phyloP scores from a whole-genome alignment of 2,329 filamentous ascomycete species.

The Fusarium chaquense region DNA sequence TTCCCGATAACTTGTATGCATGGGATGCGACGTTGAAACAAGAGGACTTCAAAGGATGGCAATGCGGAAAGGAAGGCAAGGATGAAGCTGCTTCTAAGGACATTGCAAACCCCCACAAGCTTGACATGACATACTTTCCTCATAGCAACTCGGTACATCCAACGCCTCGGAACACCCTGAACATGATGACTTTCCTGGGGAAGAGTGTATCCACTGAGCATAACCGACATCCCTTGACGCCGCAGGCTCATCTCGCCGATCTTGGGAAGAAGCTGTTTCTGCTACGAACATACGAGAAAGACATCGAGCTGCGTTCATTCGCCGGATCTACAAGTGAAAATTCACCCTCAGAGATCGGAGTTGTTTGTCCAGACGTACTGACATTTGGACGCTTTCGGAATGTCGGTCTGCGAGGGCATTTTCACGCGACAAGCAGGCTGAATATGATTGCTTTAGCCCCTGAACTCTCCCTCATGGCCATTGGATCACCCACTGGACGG shows the following conservation, averaged over 20 bases:
- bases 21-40: conserved; percentile 26
- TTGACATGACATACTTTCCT: conserved; percentile 54
- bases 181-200: conserved; percentile 43
- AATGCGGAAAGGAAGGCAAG: neutral
- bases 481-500: conserved; percentile 75
- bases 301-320: conserved; percentile 61
- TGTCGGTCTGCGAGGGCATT: conserved; percentile 41
- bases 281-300: conserved; percentile 62
- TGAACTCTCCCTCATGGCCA: conserved; percentile 75
- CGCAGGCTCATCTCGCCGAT: conserved; percentile 22
- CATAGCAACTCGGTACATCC: conserved; percentile 46
- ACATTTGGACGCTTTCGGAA: conserved; percentile 45
- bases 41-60: conserved; percentile 5
- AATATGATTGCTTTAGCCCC: conserved; percentile 74
- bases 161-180: conserved; percentile 25
- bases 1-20: conserved; percentile 28
- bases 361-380: conserved; percentile 50
- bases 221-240: conserved; percentile 25
- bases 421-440: conserved; percentile 56
- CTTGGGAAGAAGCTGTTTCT: conserved; percentile 49
- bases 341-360: conserved; percentile 45
- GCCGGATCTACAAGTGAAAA: conserved; percentile 34
- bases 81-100: neutral
- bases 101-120: conserved; percentile 6
- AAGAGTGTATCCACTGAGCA: conserved; percentile 19